Base-by-base conservation (phyloP, 2,329 filamentous ascomycete species). In the Claviceps pazoutovae region DNA sequence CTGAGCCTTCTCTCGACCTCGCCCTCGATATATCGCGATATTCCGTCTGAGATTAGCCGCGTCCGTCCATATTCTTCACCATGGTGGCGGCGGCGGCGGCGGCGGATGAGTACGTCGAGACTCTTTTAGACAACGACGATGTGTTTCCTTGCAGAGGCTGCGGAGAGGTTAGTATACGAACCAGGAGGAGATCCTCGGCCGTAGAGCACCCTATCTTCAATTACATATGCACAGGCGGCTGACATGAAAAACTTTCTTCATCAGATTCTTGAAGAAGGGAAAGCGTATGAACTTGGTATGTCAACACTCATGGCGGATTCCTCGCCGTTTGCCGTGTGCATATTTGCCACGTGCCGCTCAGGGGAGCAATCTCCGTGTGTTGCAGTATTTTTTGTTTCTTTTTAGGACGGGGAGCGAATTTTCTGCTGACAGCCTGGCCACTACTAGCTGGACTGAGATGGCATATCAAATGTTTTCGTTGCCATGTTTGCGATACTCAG, bases 391-490 rank as follows among this genome's bases (percentile, higher is more conserved):
- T 42, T 11, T 9, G 3, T 42, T 21, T 50, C 6, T 9, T 46
- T 19, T 46, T 30, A 3, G 26, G 26, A 30, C 26, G 26, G 8
- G 26, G 26, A 30, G 26, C 26, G 26, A 30, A 30, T 34, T 30
- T n/a, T 9, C 1, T 13, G 17, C 66, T 64, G 54, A 62, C 59
- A 48, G 45, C 17, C 13, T 53, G 51, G 48, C 50, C 16, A 16
- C 14, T 43, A 36, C 52, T 60, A 95, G 90, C 91, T 67, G 90
- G 90, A 57, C 93, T 95, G 68, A 81, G 91, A 78, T 97, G 91
- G 93, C 93, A 98, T 75, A 87, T 98, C 64, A 87, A 96, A 72
- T 98, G 93, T 74, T 98, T 98, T 72, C 86, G 90, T 66, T 97
- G 91, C 77, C 93, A 95, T 68, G 94, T 87, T 52, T 98, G 91